Base-by-base conservation (phyloP, 441 rosid species). In the Pelargonium citronellum region DNA sequence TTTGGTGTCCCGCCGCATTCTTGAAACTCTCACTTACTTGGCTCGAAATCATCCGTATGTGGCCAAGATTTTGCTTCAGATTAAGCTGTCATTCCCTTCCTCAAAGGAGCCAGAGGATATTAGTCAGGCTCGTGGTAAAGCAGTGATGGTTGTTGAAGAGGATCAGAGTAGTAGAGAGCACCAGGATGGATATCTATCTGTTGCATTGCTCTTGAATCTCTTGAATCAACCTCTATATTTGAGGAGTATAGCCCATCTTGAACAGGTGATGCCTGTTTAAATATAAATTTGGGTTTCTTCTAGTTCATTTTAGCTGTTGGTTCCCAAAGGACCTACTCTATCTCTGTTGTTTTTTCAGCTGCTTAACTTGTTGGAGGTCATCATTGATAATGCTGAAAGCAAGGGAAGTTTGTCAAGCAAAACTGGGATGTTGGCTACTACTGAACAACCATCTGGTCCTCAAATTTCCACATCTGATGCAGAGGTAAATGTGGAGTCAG, bases 201-300 rank as follows among this genome's bases (percentile, higher is more conserved):
- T 91, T 64, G 88, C 87, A 19, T 74, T 91, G 83, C 97, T 95
- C 74, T 80, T 95, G 79, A 85, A 92, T 82, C 97, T 95, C 81
- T 81, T 95, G 83, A 90, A 87, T 78, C 97, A 91, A 77, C 96
- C 99, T 69, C 91, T 95, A 53, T 95, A 95, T 79, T 73, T 87
- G 79, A 87, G 99, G 84, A 95, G 99, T 69, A 79, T 95, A 72
- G 95, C 99, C 68, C 99, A 95, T 83, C 96, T 95, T 71, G 99
- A 95, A 75, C 99, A 90, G 99, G 99, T 91, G 72, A 69, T 64
- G 67, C 69, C 53, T 68, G 34, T 4, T 27, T 19, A 51, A 1
- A 30, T 22, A 44, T 47, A 67, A 60, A 27, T 41, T 37, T 69
- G 60, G 53, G 60, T 70, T 63, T 64, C 67, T 10, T 64, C 17